A percentile compares a stretch with the other conserved stretches of the same genome.
Evolutionary conservation across 1,284 basidiomycete species (phyloP).

Genomic region (Ganoderma sp.): DNA sequence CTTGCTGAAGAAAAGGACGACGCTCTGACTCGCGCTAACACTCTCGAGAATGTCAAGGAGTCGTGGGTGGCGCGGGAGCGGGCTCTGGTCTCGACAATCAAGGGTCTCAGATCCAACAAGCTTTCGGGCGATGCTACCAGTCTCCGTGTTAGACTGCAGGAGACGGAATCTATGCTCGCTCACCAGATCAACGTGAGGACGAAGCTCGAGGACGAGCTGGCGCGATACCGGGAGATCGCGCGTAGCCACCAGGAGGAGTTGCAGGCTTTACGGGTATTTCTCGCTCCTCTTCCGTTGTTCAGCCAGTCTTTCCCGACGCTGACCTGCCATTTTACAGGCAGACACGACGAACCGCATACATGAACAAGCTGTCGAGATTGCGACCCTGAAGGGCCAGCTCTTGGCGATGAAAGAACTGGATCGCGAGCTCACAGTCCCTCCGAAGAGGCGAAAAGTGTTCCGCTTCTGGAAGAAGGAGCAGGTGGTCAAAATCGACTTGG

Average conservation of each 20-base stretch:
- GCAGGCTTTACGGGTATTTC: not conserved
- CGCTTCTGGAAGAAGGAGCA: not conserved
- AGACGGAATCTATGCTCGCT: not conserved
- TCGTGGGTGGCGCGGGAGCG: constrained; percentile 6
- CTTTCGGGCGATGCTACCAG: not conserved
- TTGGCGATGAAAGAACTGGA: not conserved
- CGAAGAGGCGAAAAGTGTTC: not conserved
- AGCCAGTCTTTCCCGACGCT: too few species aligned
- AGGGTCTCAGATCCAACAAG: not conserved
- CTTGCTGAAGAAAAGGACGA: constrained; percentile 1
- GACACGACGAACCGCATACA: not conserved
- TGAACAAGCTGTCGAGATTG: constrained; percentile 5
- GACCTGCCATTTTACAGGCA: not conserved
- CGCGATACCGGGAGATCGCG: not conserved
- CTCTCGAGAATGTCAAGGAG: constrained; percentile 8
- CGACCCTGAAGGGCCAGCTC: constrained; percentile 1
- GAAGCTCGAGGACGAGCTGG: not conserved
- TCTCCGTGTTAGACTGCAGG: not conserved
- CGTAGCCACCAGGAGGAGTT: not conserved
- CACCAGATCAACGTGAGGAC: constrained; percentile 3
- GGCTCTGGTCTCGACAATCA: constrained; percentile 1
- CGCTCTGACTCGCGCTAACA: constrained; percentile 5
- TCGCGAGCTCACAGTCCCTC: not conserved
- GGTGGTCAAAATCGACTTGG: not conserved
- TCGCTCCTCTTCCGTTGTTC: not conserved